Percentiles rank a stretch among this genome's conserved stretches.
Conservation (phyloP, 306 rosid genomes). For the Cucumis hystrix region DNA sequence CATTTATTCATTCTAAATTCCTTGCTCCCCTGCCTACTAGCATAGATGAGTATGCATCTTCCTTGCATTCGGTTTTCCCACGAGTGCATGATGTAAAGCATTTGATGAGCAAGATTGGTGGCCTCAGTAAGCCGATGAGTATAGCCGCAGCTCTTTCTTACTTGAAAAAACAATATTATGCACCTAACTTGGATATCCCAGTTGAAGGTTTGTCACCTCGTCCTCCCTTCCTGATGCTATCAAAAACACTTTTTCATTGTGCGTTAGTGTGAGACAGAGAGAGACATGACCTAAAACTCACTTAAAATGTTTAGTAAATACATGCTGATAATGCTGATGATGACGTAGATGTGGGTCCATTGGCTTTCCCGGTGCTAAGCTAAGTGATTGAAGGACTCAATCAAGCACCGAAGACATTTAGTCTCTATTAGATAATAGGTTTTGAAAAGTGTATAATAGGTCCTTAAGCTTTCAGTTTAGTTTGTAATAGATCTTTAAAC, state of each 20-base stretch:
- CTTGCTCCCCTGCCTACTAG: conserved; percentile 52
- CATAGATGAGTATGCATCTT: conserved; percentile 47
- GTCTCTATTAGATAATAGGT: not conserved
- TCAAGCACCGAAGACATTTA: too few relatives aligned
- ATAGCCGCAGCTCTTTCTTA: conserved; percentile 50
- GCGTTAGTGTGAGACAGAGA: not conserved
- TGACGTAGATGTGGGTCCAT: too few relatives aligned
- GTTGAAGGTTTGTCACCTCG: conserved; percentile 32
- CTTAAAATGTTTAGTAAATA: too few relatives aligned
- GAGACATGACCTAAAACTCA: too few relatives aligned
- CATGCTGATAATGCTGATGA: too few relatives aligned
- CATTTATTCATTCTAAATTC: conserved; percentile 70
- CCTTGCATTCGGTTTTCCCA: conserved; percentile 45
- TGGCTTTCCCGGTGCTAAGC: too few relatives aligned
- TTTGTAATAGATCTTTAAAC: not conserved
- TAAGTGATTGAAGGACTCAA: too few relatives aligned
- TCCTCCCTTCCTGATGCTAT: not conserved
- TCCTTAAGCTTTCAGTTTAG: not conserved
- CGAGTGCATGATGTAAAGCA: conserved; percentile 42
- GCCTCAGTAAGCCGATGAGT: conserved; percentile 36
- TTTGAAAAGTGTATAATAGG: not conserved
- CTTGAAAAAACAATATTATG: conserved; percentile 47
- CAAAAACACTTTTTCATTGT: not conserved
- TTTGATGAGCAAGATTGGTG: conserved; percentile 55
- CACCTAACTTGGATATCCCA: conserved; percentile 50